These are phyloP conservation scores for Sporothrix schenckii DNA, from an alignment of 2,329 filamentous ascomycete genomes.

Conservation along the genomic window DNA sequence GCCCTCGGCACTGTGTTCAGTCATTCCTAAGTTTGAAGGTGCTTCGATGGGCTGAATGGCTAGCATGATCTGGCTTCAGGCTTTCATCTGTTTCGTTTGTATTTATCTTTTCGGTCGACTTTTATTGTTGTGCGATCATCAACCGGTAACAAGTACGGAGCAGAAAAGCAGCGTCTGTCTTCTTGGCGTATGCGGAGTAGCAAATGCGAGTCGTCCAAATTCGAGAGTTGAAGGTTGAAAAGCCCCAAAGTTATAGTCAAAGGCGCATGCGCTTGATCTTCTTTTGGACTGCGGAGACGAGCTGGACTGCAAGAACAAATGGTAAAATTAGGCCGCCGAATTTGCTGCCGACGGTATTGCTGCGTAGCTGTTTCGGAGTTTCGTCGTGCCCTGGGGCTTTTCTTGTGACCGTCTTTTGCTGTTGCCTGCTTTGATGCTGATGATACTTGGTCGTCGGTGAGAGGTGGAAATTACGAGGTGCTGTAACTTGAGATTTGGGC, in stretches of 20 bases:
- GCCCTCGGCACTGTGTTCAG: constrained; percentile 55
- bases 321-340: neutral
- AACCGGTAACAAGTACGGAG: neutral
- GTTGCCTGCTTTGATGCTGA: neutral
- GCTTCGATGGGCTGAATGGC: constrained; percentile 58
- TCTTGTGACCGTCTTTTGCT: neutral
- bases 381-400: too few species aligned
- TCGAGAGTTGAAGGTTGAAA: constrained; percentile 11
- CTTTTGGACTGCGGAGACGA: constrained; percentile 2
- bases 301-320: neutral
- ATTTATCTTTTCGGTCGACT: neutral
- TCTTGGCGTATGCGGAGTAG: constrained; percentile 14
- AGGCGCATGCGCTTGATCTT: constrained; percentile 6
- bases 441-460: neutral
- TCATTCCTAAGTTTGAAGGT: constrained; percentile 44
- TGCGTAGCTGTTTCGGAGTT: too few species aligned
- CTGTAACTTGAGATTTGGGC: neutral
- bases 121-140: neutral
- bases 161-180: neutral
- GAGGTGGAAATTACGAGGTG: constrained; percentile 7
- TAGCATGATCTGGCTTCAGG: constrained; percentile 48
- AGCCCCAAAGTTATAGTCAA: neutral
- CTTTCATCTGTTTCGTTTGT: neutral
- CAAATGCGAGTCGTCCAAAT: constrained; percentile 7
- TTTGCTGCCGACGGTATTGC: neutral